Evolutionary conservation across 2,329 filamentous ascomycete genomes (phyloP), one percentile per base, ranked within the genome.

Genomic region (Rachicladosporium sp.): DNA sequence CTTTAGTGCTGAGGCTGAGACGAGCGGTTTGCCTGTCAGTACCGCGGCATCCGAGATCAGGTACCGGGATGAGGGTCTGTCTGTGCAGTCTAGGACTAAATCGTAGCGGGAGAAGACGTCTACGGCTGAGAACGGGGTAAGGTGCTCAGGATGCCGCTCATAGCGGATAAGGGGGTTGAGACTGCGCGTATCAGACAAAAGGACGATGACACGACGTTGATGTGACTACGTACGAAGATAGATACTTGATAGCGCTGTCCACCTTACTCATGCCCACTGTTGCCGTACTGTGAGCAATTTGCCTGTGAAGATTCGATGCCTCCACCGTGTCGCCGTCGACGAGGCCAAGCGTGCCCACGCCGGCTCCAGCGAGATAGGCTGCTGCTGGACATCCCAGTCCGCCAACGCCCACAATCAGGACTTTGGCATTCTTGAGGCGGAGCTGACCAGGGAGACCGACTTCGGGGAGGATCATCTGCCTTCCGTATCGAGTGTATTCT

Each of bases 311-410:
- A 56, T 98, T 98, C 21, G 87, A 94, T 10, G 72, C 65, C 57
- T 96, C 91, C 23, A 98, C 89, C 0, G 69, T 69, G 61, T 98
- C 91, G 3, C 82, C 87, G 56, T 98, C 91, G 15, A 91, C 75
- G 6, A 98, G 66, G 0, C 89, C 88, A 11, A 98, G 62, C 0
- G 71, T 82, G 6, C 88, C 87, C 1, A 95, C 73, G 1, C 91
- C 91, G 1, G 91, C 83, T 13, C 86, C 89, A 7, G 87, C 85
- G 1, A 98, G 74, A 56, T 98, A 98, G n/a, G 83, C 74, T 1
- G 88, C 84, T 9, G 91, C 87, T 8, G 91, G 91, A 57, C 86
- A 96, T 8, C 91, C 91, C 9, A 98, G 66, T 0, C 91, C 91
- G 4, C 91, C 91, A 2, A 84, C 80, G 8, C 91, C 91, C 15